Conservation (phyloP, 2,329 filamentous ascomycete genomes). For the Aureobasidium namibiae region DNA sequence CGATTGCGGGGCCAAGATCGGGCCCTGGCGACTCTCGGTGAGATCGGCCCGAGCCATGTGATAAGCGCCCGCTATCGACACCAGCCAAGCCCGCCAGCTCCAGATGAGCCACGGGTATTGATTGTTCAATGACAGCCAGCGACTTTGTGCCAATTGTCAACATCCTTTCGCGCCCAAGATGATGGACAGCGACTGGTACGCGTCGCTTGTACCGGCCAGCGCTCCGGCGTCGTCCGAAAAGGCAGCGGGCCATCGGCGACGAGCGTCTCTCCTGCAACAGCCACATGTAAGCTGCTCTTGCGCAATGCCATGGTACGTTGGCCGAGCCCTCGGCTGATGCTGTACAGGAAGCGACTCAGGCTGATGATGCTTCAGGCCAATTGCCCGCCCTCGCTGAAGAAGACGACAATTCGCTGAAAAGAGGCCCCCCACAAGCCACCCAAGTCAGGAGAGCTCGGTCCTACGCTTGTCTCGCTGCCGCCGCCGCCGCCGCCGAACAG, state of each 20-base stretch:
- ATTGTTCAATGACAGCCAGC: neutral
- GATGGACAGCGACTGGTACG: slow-evolving; percentile 74
- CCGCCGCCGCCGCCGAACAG: slow-evolving; percentile 35
- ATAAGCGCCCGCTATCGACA: neutral
- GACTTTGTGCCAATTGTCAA: neutral
- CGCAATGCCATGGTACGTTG: slow-evolving; percentile 24
- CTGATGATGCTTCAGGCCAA: slow-evolving; percentile 46
- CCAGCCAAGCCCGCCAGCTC: neutral
- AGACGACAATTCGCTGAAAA: slow-evolving; percentile 37
- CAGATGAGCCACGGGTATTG: neutral
- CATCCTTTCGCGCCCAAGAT: neutral
- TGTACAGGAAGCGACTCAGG: slow-evolving; percentile 47
- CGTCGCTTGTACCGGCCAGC: slow-evolving; percentile 58
- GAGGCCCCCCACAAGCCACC: slow-evolving; percentile 58
- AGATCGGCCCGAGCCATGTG: neutral
- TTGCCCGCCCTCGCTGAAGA: slow-evolving; percentile 54
- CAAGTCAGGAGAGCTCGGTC: slow-evolving; percentile 62
- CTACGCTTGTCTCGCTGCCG: slow-evolving; percentile 68
- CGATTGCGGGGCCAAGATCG: neutral
- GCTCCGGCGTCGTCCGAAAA: slow-evolving; percentile 42
- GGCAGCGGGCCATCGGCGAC: slow-evolving; percentile 52
- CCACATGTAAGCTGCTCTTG: slow-evolving; percentile 36
- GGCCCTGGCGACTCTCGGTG: neutral
- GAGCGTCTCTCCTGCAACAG: slow-evolving; percentile 57
- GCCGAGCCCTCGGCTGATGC: slow-evolving; percentile 30